A percentile compares a stretch with the other conserved stretches of the same genome.
Conservation (phyloP, 306 rosid genomes). For the Begonia loranthoides region DNA sequence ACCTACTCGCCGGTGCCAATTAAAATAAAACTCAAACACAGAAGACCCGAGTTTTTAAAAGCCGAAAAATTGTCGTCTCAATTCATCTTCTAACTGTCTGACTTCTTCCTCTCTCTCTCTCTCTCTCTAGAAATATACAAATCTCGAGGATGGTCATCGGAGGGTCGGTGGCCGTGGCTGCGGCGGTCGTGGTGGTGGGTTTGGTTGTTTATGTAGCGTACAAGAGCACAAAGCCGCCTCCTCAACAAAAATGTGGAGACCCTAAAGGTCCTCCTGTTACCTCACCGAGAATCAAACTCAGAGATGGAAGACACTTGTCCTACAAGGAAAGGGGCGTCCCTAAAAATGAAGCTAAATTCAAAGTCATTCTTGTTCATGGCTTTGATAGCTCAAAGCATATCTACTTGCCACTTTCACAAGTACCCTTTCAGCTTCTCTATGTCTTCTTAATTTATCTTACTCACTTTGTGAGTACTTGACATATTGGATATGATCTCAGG, state of each 20-base stretch:
- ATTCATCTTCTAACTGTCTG: too few species aligned
- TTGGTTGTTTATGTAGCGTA: constrained; percentile 9
- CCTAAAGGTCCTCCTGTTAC: constrained; percentile 18
- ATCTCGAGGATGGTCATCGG: too few species aligned
- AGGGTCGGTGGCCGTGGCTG: not conserved
- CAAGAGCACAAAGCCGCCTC: constrained; percentile 20
- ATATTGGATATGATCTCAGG: constrained; percentile 4
- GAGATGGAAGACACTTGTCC: constrained; percentile 56
- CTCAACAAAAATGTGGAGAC: constrained; percentile 16
- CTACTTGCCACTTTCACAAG: constrained; percentile 25
- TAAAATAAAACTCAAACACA: too few species aligned
- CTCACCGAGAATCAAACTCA: constrained; percentile 38
- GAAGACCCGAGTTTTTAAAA: too few species aligned
- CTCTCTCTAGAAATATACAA: too few species aligned
- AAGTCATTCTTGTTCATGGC: constrained; percentile 37
- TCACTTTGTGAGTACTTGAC: too few species aligned
- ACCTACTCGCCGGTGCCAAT: too few species aligned
- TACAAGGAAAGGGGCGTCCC: constrained; percentile 47
- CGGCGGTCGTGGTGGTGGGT: not conserved
- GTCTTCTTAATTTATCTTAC: too few species aligned
- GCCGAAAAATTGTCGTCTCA: too few species aligned
- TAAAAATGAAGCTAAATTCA: constrained; percentile 32
- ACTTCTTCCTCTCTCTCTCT: too few species aligned
- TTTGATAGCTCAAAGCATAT: constrained; percentile 57
- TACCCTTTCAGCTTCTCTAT: not conserved